Percentiles rank a stretch among this genome's conserved stretches.
Conservation (phyloP, 2,329 filamentous ascomycete genomes). For the Phyllosticta capitalensis region DNA sequence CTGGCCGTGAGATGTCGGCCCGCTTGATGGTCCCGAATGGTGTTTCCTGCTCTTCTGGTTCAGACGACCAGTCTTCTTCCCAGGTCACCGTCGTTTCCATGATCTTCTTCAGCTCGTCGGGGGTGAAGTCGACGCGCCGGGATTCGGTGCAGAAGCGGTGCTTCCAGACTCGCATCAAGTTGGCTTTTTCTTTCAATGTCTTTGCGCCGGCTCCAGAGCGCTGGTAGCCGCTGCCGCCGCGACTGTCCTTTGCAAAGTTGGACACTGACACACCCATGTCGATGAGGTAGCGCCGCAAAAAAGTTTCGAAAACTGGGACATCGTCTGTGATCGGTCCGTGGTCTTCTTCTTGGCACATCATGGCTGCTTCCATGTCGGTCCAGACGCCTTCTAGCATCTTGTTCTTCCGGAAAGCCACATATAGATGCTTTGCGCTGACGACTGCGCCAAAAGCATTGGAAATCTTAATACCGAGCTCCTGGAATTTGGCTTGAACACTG, state of each 20-base stretch:
- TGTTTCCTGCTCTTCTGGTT: too few relatives aligned
- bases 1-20: too few relatives aligned
- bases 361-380: conserved; percentile 31
- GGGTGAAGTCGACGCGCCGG: neutral
- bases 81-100: neutral
- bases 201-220: neutral
- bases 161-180: neutral
- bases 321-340: too few relatives aligned
- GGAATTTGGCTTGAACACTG: conserved; percentile 23
- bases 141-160: neutral
- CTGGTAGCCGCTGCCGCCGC: too few relatives aligned
- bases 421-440: conserved; percentile 31
- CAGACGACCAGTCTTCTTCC: too few relatives aligned
- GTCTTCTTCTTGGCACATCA: too few relatives aligned
- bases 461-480: conserved; percentile 26
- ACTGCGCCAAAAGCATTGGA: conserved; percentile 33
- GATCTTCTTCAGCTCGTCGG: neutral
- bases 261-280: conserved; percentile 27
- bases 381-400: conserved; percentile 22
- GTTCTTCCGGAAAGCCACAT: conserved; percentile 30
- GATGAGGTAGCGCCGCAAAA: conserved; percentile 29
- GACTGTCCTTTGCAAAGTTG: conserved; percentile 16
- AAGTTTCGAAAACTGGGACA: conserved; percentile 18
- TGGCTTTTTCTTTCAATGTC: neutral
- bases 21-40: too few relatives aligned